phyloP scores from a whole-genome alignment of 2,329 filamentous ascomycete species.

The Paraphaeosphaeria minitans region DNA sequence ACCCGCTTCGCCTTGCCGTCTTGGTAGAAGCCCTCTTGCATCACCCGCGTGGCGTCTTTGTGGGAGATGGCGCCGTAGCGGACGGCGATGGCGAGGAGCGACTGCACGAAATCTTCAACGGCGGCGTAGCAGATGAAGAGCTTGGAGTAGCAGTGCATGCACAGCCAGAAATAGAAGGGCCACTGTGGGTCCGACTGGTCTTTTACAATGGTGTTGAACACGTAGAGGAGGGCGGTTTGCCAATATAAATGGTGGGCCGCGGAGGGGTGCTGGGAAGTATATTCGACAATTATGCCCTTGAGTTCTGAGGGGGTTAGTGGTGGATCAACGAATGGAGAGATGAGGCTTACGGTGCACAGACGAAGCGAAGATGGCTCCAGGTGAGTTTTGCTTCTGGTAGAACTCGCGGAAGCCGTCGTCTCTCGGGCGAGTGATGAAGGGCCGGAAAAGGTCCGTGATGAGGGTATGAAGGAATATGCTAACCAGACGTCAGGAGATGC shows the following conservation, averaged over 20 bases:
- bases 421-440: slow-evolving; percentile 5
- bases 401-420: slow-evolving; percentile 1
- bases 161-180: slow-evolving; percentile 11
- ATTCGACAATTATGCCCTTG: slow-evolving; percentile 9
- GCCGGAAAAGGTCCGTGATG: slow-evolving; percentile 12
- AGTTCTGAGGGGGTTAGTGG: background rate
- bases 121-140: slow-evolving; percentile 5
- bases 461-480: slow-evolving; percentile 8
- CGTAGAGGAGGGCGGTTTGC: slow-evolving; percentile 5
- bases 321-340: background rate
- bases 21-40: background rate
- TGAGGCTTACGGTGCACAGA: slow-evolving; percentile 2
- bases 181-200: slow-evolving; percentile 1
- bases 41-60: slow-evolving; percentile 1
- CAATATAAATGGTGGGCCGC: slow-evolving; percentile 3
- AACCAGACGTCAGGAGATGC: background rate
- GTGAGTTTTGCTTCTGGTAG: background rate
- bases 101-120: slow-evolving; percentile 1
- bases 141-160: slow-evolving; percentile 7
- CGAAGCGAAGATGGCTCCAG: slow-evolving; percentile 6
- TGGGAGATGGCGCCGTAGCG: background rate
- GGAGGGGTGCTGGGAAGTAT: slow-evolving; percentile 7
- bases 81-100: slow-evolving; percentile 3
- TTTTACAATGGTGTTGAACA: slow-evolving; percentile 6
- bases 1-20: background rate